These are phyloP conservation scores for Drosera spatulata DNA, from an alignment of 179 eudicot genomes.

Conservation along the genomic window DNA sequence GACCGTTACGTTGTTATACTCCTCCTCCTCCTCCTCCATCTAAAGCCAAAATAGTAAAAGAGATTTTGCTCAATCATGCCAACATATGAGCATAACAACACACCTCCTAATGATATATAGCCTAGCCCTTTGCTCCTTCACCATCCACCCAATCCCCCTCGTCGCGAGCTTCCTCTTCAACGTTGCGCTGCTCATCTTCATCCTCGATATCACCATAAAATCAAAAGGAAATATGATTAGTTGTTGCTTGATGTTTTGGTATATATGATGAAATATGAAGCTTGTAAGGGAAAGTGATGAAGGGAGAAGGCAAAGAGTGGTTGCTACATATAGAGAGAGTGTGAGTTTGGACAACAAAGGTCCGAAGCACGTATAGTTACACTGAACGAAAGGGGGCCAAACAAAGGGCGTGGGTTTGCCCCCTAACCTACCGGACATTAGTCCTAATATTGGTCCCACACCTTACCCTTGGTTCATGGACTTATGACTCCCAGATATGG, in stretches of 20 bases:
- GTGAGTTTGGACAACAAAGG: background rate
- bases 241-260: no score
- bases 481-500: background rate
- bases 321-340: slow-evolving; percentile 1
- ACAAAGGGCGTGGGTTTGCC: background rate
- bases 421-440: slow-evolving; percentile 1
- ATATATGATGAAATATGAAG: no score
- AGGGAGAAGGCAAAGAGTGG: background rate
- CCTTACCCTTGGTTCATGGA: background rate
- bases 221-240: no score
- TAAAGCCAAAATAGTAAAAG: no score
- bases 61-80: slow-evolving; percentile 45
- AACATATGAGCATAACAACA: slow-evolving; percentile 90
- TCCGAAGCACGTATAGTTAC: background rate
- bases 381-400: background rate
- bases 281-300: background rate
- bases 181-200: slow-evolving; percentile 33
- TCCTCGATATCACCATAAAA: background rate
- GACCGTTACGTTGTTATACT: no score
- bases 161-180: slow-evolving; percentile 60
- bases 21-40: no score
- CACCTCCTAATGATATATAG: slow-evolving; percentile 78
- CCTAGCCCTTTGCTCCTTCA: slow-evolving; percentile 70
- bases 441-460: background rate
- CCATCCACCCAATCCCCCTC: slow-evolving; percentile 64